phyloP scores from a whole-genome alignment of 257 asterid species.

The Penstemon eatonii region DNA sequence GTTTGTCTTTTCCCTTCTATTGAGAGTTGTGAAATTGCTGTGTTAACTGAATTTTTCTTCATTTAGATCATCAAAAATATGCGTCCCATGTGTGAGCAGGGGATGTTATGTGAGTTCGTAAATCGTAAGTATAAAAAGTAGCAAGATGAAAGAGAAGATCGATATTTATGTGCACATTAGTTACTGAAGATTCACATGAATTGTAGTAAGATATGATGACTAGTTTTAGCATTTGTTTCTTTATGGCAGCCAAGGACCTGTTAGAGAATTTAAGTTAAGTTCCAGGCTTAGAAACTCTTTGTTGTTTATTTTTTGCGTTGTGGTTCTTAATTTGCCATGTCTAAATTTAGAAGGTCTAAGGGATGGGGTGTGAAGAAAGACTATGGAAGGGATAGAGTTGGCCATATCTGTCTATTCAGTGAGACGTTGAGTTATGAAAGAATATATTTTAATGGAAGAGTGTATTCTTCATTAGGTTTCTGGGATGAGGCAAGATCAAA shows the following conservation, averaged over 20 bases:
- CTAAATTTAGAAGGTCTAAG: not conserved
- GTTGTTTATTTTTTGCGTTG: not conserved
- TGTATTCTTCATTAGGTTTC: no score
- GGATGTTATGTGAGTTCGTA: not conserved
- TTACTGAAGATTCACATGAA: not conserved
- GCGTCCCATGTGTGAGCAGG: not conserved
- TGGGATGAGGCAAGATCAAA: no score
- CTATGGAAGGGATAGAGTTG: not conserved
- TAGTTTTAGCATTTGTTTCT: not conserved
- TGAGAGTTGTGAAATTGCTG: constrained; percentile 28
- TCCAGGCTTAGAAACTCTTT: no score
- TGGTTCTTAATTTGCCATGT: not conserved
- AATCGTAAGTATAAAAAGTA: not conserved
- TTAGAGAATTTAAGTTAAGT: no score
- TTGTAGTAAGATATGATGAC: not conserved
- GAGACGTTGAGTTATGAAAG: not conserved
- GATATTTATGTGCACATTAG: not conserved
- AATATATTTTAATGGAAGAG: no score
- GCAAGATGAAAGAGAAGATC: not conserved
- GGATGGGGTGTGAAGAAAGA: not conserved
- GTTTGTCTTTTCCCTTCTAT: constrained; percentile 42
- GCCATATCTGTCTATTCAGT: not conserved
- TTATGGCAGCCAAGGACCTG: not conserved
- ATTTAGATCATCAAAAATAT: constrained; percentile 19
- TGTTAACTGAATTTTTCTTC: constrained; percentile 17